phyloP scores from a whole-genome alignment of 331 rosid species.

The Malus hybrid region DNA sequence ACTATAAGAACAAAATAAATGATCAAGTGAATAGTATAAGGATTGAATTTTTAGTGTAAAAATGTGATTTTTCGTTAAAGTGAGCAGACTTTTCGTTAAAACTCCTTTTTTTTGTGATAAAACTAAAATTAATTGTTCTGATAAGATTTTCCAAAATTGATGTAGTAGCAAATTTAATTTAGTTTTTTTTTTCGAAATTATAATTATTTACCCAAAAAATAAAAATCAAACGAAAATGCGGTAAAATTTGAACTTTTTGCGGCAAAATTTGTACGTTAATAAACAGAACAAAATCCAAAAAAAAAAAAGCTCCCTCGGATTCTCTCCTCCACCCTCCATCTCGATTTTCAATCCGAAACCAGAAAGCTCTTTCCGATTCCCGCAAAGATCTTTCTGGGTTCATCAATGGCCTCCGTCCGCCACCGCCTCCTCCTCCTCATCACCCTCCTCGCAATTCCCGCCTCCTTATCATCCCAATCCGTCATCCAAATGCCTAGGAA shows the following conservation, averaged over 20 bases:
- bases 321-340: neutral
- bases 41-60: no score
- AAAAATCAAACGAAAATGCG: neutral
- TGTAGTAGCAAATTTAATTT: neutral
- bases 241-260: neutral
- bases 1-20: no score
- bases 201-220: neutral
- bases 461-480: slow-evolving; percentile 10
- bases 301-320: neutral
- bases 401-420: slow-evolving; percentile 31
- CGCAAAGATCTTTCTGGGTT: slow-evolving; percentile 12
- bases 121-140: no score
- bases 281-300: neutral
- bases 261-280: neutral
- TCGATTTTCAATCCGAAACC: neutral
- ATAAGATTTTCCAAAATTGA: neutral
- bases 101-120: no score
- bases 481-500: slow-evolving; percentile 26
- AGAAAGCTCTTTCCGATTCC: slow-evolving; percentile 8
- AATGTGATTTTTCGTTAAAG: no score
- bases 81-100: neutral
- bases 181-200: neutral
- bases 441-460: slow-evolving; percentile 2
- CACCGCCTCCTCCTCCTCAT: slow-evolving; percentile 7
- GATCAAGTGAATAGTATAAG: no score